Evolutionary conservation across 768 basidiomycete genomes (phyloP).

Genomic region (Peribolospora kevripleyi): DNA sequence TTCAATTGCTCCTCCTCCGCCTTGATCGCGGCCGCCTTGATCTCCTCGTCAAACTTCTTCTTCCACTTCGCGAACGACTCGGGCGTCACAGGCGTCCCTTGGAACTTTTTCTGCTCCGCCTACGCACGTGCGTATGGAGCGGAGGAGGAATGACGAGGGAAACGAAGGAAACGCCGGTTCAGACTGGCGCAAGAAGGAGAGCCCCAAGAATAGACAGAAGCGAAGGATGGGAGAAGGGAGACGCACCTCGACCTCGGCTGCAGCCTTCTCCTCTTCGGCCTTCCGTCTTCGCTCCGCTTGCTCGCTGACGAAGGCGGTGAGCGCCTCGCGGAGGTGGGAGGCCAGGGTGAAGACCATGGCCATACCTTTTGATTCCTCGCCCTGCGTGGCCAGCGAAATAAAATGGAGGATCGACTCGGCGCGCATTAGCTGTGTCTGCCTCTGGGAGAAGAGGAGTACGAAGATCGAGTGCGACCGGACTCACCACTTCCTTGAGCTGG

Average conservation of each 20-base stretch:
- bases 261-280: constrained; percentile 49
- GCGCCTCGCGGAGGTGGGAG: constrained; percentile 53
- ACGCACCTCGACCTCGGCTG: constrained; percentile 46
- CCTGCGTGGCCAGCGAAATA: constrained; percentile 5
- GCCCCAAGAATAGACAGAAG: not conserved
- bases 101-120: constrained; percentile 52
- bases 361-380: constrained; percentile 29
- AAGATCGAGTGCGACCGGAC: not conserved
- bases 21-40: constrained; percentile 30
- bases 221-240: not conserved
- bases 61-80: constrained; percentile 67
- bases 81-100: constrained; percentile 72
- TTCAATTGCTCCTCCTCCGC: constrained; percentile 62
- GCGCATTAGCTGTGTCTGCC: constrained; percentile 25
- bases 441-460: constrained; percentile 19
- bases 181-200: not conserved
- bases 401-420: not conserved
- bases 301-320: constrained; percentile 36
- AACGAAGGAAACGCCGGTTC: not conserved
- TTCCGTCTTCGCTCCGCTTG: constrained; percentile 33
- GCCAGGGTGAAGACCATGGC: constrained; percentile 95
- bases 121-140: constrained; percentile 17
- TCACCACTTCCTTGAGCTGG: constrained; percentile 1
- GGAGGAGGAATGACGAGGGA: not conserved
- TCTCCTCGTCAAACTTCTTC: constrained; percentile 45